phyloP scores from a whole-genome alignment of 78 protist genomes.

The Dictyostelium capitatum region DNA sequence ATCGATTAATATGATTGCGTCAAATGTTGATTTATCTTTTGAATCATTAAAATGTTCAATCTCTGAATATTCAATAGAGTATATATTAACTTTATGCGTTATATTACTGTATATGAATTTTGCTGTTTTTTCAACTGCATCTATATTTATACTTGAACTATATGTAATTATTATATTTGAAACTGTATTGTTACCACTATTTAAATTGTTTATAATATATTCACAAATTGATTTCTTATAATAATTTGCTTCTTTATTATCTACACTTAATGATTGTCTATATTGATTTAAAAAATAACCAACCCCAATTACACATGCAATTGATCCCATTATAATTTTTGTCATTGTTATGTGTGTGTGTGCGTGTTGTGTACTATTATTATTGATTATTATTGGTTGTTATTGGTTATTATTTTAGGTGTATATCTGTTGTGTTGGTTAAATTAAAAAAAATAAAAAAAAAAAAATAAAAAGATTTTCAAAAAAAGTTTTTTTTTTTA shows the following conservation, averaged over 20 bases:
- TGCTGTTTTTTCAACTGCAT: background rate
- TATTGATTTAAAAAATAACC: background rate
- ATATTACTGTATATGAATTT: background rate
- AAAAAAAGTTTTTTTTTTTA: too few relatives aligned
- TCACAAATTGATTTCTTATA: background rate
- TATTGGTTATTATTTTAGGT: too few relatives aligned
- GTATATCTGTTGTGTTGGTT: too few relatives aligned
- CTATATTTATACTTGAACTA: background rate
- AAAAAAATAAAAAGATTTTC: too few relatives aligned
- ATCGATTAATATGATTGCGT: background rate
- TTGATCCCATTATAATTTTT: too few relatives aligned
- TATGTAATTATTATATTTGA: slow-evolving; percentile 5
- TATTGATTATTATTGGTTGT: too few relatives aligned
- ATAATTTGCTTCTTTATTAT: background rate
- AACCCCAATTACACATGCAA: background rate
- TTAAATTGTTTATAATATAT: background rate
- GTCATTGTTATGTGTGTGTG: too few relatives aligned
- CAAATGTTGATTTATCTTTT: slow-evolving; percentile 11
- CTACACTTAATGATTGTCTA: background rate
- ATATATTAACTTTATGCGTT: background rate
- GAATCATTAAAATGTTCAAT: slow-evolving; percentile 8
- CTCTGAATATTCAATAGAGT: slow-evolving; percentile 6
- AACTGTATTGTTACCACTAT: background rate
- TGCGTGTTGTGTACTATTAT: too few relatives aligned
- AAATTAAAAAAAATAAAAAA: too few relatives aligned